Evolutionary conservation across 768 basidiomycete genomes (phyloP).

Genomic region (Pleurotus cornucopiae): DNA sequence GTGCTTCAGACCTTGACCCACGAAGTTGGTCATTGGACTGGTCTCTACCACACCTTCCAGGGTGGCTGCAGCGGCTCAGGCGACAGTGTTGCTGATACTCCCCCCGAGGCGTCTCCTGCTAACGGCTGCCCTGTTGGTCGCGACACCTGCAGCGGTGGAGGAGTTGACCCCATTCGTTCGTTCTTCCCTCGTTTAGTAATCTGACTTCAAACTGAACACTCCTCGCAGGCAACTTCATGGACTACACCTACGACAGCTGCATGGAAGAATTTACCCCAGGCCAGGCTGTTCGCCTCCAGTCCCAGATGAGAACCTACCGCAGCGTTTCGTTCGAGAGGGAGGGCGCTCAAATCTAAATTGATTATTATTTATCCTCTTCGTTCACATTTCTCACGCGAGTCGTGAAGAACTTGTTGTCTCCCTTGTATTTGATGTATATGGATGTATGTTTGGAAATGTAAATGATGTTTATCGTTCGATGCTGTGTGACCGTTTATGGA

Average conservation of each 20-base stretch:
- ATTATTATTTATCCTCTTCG: too few species aligned
- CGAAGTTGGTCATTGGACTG: constrained; percentile 60
- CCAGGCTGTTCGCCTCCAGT: constrained; percentile 34
- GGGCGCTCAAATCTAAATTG: neutral
- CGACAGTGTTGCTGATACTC: constrained; percentile 43
- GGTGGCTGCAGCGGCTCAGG: constrained; percentile 38
- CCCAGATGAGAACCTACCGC: constrained; percentile 42
- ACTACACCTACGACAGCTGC: constrained; percentile 35
- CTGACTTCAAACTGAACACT: neutral
- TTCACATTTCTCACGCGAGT: too few species aligned
- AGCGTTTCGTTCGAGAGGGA: constrained; percentile 19
- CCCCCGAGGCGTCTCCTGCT: constrained; percentile 38
- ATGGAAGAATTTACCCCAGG: constrained; percentile 46
- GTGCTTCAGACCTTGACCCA: constrained; percentile 41
- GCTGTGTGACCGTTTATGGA: too few species aligned
- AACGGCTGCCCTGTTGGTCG: constrained; percentile 37
- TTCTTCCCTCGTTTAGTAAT: neutral
- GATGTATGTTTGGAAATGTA: too few species aligned
- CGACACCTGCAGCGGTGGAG: constrained; percentile 31
- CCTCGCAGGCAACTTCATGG: constrained; percentile 8
- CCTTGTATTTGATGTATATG: too few species aligned
- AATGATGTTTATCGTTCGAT: too few species aligned
- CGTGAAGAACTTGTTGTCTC: too few species aligned
- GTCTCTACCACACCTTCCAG: constrained; percentile 58
- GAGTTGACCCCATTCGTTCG: constrained; percentile 37